Evolutionary conservation across 1,284 basidiomycete species (phyloP).

Genomic region (Cutaneotrichosporon curvatum): DNA sequence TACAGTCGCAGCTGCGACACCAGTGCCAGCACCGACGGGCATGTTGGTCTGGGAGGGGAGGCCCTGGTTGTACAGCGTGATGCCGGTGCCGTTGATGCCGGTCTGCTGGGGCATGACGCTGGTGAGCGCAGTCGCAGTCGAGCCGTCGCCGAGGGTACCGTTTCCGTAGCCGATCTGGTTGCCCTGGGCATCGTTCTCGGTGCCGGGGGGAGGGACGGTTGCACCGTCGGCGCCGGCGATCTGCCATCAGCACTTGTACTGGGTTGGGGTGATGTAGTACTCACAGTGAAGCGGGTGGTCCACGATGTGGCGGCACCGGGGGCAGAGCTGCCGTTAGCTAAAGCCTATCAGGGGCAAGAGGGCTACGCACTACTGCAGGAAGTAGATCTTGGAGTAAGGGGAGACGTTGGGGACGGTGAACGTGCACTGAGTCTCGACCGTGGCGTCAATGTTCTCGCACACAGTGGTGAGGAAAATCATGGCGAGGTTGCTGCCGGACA

Average conservation of each 20-base stretch:
- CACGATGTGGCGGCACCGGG: constrained; percentile 30
- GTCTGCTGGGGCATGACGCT: background rate
- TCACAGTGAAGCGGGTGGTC: constrained; percentile 46
- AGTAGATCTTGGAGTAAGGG: constrained; percentile 47
- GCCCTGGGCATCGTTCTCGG: constrained; percentile 29
- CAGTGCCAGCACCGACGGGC: constrained; percentile 7
- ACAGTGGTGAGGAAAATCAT: constrained; percentile 24
- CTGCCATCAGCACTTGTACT: constrained; percentile 12
- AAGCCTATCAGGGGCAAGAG: too few relatives aligned
- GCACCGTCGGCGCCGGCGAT: constrained; percentile 40
- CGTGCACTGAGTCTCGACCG: constrained; percentile 20
- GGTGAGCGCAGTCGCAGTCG: background rate
- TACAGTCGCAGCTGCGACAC: constrained; percentile 10
- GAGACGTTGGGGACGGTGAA: constrained; percentile 39
- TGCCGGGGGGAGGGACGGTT: constrained; percentile 34
- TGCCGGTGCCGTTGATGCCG: constrained; percentile 10
- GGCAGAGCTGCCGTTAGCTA: constrained; percentile 21
- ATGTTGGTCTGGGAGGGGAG: constrained; percentile 8
- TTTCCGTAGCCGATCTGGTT: constrained; percentile 35
- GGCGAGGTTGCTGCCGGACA: constrained; percentile 41
- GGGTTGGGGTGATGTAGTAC: constrained; percentile 6
- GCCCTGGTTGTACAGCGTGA: constrained; percentile 13
- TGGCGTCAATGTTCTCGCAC: constrained; percentile 36
- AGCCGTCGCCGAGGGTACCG: constrained; percentile 1
- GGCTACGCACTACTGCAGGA: constrained; percentile 42